A percentile compares a stretch with the other conserved stretches of the same genome.
phyloP scores from a whole-genome alignment of 768 basidiomycete species.

The Podaxis rugospora region DNA sequence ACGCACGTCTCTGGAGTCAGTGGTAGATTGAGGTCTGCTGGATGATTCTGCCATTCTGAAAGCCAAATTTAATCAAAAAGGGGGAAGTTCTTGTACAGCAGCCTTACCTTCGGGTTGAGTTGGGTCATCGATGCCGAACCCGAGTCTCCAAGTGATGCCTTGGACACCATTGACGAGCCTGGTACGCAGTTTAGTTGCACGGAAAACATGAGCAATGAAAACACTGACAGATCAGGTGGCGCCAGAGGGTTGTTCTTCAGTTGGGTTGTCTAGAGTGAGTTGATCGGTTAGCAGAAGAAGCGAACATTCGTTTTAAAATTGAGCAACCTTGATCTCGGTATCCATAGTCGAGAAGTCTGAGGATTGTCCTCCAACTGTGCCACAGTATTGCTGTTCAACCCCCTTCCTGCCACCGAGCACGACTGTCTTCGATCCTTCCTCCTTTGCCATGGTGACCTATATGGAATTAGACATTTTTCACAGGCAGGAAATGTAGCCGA shows the following conservation, averaged over 20 bases:
- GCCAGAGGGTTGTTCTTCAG: constrained; percentile 55
- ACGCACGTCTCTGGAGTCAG: constrained; percentile 46
- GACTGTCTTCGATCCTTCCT: constrained; percentile 51
- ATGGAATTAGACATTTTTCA: neutral
- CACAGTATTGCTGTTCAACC: constrained; percentile 53
- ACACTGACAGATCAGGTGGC: constrained; percentile 56
- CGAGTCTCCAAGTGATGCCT: constrained; percentile 63
- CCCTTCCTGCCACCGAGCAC: constrained; percentile 50
- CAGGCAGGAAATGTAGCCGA: constrained; percentile 15
- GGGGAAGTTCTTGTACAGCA: neutral
- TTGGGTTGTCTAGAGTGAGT: constrained; percentile 34
- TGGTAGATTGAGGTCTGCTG: constrained; percentile 49
- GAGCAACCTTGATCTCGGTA: constrained; percentile 50
- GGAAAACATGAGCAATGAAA: neutral
- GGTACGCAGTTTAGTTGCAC: neutral
- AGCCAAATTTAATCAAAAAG: neutral
- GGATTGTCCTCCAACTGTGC: constrained; percentile 60
- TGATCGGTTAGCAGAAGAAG: neutral
- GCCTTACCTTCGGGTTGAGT: constrained; percentile 51
- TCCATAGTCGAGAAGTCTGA: constrained; percentile 57
- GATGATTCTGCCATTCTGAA: constrained; percentile 57
- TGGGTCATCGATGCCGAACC: constrained; percentile 50
- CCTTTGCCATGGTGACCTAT: constrained; percentile 57
- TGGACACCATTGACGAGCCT: constrained; percentile 54
- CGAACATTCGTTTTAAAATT: neutral